Conservation (phyloP, 805 yeast species). For the Debaryomyces maramus region DNA sequence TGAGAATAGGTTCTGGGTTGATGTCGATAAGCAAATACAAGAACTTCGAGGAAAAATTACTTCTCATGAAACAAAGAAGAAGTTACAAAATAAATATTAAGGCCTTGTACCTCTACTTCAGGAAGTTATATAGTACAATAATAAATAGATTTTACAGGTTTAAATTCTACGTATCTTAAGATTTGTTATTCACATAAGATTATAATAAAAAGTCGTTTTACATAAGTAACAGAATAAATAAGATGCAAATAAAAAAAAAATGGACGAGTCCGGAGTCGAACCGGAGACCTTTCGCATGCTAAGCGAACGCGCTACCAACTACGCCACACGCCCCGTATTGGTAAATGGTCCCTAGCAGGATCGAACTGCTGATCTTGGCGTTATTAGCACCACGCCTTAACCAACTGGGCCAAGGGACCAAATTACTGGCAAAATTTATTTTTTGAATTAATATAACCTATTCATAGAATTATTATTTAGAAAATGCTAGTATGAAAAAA, state of each 20-base stretch:
- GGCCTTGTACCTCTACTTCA: not conserved
- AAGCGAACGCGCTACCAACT: conserved; percentile 52
- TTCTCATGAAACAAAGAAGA: conserved; percentile 3
- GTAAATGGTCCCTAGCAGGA: conserved; percentile 76
- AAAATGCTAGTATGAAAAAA: not conserved
- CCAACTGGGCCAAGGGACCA: conserved; percentile 57
- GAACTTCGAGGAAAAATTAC: conserved; percentile 8
- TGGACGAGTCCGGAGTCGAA: conserved; percentile 46
- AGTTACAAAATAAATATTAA: conserved; percentile 3
- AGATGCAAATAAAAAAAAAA: conserved; percentile 14
- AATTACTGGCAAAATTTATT: not conserved
- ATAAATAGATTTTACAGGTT: too few relatives aligned
- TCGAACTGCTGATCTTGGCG: conserved; percentile 81
- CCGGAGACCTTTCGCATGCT: conserved; percentile 52
- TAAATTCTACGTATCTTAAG: too few relatives aligned
- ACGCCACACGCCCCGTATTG: conserved; percentile 44
- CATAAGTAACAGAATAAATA: not conserved
- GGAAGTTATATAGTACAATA: not conserved
- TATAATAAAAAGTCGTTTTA: too few relatives aligned
- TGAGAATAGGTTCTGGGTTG: conserved; percentile 31
- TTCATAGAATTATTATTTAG: too few relatives aligned
- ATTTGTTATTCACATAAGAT: too few relatives aligned
- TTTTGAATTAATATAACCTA: too few relatives aligned
- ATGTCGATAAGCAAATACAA: conserved; percentile 16
- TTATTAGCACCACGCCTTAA: conserved; percentile 55